These are phyloP conservation scores for Phytophthora pseudosyringae DNA, from an alignment of 352 stramenopile species.

Conservation along the genomic window DNA sequence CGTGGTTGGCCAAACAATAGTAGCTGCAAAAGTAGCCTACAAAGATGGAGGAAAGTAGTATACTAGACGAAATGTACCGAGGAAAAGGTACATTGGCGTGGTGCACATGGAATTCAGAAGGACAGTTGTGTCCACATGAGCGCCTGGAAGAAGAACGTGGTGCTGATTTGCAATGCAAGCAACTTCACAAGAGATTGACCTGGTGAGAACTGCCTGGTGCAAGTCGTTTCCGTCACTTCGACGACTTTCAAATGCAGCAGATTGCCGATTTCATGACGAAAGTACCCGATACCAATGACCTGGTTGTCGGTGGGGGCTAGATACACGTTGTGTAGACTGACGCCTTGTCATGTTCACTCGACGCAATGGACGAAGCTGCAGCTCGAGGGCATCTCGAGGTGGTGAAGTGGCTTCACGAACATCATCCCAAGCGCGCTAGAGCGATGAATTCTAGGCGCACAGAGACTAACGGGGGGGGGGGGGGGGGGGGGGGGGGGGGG, in stretches of 20 bases:
- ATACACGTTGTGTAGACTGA: background rate
- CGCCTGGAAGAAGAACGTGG: slow-evolving; percentile 2
- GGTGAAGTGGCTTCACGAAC: background rate
- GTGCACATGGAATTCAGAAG: background rate
- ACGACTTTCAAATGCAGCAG: background rate
- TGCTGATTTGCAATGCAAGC: background rate
- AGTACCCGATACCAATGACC: background rate
- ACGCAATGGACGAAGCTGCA: background rate
- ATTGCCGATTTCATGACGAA: background rate
- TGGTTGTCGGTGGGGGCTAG: background rate
- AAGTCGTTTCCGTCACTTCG: background rate
- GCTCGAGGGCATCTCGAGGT: background rate
- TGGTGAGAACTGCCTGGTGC: background rate
- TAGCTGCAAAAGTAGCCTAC: too few relatives aligned
- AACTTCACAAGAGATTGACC: background rate
- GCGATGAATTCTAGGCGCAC: background rate
- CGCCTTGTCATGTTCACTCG: background rate
- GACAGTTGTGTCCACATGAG: background rate
- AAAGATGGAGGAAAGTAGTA: too few relatives aligned
- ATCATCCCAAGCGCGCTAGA: background rate
- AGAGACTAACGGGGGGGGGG: too few relatives aligned
- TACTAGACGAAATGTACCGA: background rate
- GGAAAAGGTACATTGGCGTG: background rate
- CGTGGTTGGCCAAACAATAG: slow-evolving; percentile 5
- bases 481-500: too few relatives aligned